These are phyloP conservation scores for Amanita pallidorosea DNA, from an alignment of 768 basidiomycete species.

Conservation along the genomic window DNA sequence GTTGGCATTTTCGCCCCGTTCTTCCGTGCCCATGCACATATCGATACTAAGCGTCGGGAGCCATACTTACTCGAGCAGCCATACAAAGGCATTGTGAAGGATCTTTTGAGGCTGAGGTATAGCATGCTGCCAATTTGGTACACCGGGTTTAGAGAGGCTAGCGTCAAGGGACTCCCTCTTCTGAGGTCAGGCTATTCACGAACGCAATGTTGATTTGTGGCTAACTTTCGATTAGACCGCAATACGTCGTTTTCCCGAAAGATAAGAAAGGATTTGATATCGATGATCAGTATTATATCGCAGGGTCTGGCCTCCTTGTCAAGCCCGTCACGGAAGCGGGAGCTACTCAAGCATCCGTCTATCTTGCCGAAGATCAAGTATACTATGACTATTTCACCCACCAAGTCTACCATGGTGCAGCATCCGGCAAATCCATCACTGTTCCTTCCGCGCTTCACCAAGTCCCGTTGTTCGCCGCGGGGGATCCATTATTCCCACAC, in stretches of 20 bases:
- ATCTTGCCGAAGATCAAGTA: constrained; percentile 82
- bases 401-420: constrained; percentile 52
- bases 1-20: constrained; percentile 93
- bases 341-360: constrained; percentile 58
- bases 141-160: constrained; percentile 90
- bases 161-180: constrained; percentile 71
- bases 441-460: constrained; percentile 73
- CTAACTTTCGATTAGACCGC: constrained; percentile 51
- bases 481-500: constrained; percentile 80
- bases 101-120: constrained; percentile 76
- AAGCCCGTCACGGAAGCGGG: constrained; percentile 82
- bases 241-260: constrained; percentile 88
- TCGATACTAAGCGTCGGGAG: constrained; percentile 96
- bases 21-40: constrained; percentile 97
- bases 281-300: constrained; percentile 93
- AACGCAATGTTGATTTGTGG: background rate
- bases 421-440: constrained; percentile 57
- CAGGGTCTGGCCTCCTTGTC: constrained; percentile 78
- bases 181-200: constrained; percentile 43
- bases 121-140: constrained; percentile 90
- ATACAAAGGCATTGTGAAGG: constrained; percentile 72
- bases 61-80: constrained; percentile 90
- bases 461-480: constrained; percentile 80
- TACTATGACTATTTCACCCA: constrained; percentile 92
- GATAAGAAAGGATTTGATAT: constrained; percentile 78